Conservation (phyloP, 2,329 filamentous ascomycete genomes). For the Aspergillus transmontanensis region DNA sequence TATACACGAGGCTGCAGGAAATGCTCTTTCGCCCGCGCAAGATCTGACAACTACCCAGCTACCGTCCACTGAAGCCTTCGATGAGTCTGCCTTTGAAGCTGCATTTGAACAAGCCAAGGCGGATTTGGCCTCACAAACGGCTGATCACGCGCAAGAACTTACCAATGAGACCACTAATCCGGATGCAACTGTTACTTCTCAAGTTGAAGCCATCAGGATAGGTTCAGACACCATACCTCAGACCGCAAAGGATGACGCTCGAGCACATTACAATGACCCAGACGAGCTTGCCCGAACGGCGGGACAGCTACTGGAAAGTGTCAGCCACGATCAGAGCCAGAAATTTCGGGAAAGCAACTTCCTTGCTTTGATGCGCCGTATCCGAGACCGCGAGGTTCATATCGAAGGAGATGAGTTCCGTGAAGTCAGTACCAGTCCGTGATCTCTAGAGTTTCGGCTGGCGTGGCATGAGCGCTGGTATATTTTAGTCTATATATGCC, state of each 20-base stretch:
- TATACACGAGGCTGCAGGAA: constrained; percentile 27
- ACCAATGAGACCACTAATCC: constrained; percentile 21
- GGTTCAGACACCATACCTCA: constrained; percentile 48
- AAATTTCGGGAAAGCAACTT: constrained; percentile 83
- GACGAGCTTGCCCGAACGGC: constrained; percentile 75
- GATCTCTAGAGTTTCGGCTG: constrained; percentile 38
- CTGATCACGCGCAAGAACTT: constrained; percentile 18
- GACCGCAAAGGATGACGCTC: constrained; percentile 34
- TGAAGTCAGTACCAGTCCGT: constrained; percentile 50
- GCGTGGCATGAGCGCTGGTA: constrained; percentile 42
- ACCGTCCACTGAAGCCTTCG: constrained; percentile 36
- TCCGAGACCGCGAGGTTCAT: constrained; percentile 71
- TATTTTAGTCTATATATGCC: constrained; percentile 30
- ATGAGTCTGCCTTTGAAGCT: constrained; percentile 50
- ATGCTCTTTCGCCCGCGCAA: constrained; percentile 29
- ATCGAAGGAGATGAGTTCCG: constrained; percentile 67
- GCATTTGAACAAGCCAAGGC: constrained; percentile 46
- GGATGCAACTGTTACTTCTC: constrained; percentile 14
- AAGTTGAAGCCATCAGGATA: constrained; percentile 37
- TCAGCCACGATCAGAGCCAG: constrained; percentile 67
- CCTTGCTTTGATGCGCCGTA: constrained; percentile 72
- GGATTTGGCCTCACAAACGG: constrained; percentile 36
- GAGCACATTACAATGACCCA: constrained; percentile 50
- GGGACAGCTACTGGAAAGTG: constrained; percentile 67
- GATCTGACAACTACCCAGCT: constrained; percentile 23